Conservation (phyloP, 148 eudicot species). For the Polygonum aviculare region DNA sequence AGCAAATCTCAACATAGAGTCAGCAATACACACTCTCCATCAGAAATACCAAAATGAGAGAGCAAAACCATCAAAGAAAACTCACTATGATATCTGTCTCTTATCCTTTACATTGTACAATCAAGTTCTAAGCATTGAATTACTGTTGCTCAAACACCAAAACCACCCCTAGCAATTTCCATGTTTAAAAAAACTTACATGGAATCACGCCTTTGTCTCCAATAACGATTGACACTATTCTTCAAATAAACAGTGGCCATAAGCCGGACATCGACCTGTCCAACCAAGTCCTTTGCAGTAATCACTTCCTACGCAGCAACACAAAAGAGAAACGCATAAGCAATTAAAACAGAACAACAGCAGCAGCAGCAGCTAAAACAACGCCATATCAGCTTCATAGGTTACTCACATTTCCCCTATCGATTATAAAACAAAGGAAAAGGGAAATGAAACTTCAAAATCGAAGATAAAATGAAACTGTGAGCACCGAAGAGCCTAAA, state of each 20-base stretch:
- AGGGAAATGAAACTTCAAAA: neutral
- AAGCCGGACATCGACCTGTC: slow-evolving; percentile 77
- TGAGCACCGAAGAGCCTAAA: slow-evolving; percentile 1
- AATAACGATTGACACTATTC: slow-evolving; percentile 74
- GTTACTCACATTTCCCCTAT: neutral
- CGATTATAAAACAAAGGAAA: neutral
- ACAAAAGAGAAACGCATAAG: neutral
- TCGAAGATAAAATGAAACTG: neutral
- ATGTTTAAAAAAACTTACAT: slow-evolving; percentile 30
- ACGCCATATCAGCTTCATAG: neutral
- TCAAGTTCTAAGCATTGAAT: neutral
- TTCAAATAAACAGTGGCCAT: slow-evolving; percentile 92
- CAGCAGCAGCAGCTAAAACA: neutral
- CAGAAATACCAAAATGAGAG: neutral
- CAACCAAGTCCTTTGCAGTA: slow-evolving; percentile 66
- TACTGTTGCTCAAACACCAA: neutral
- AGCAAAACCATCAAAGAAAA: neutral
- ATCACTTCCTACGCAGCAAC: slow-evolving; percentile 61
- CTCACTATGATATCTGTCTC: neutral
- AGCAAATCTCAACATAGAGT: neutral
- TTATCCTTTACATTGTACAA: neutral
- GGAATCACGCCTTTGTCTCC: slow-evolving; percentile 80
- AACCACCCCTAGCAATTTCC: neutral
- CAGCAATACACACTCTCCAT: neutral
- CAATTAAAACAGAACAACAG: neutral